Conservation (phyloP, 352 stramenopile genomes). For the Phytophthora gonapodyides region DNA sequence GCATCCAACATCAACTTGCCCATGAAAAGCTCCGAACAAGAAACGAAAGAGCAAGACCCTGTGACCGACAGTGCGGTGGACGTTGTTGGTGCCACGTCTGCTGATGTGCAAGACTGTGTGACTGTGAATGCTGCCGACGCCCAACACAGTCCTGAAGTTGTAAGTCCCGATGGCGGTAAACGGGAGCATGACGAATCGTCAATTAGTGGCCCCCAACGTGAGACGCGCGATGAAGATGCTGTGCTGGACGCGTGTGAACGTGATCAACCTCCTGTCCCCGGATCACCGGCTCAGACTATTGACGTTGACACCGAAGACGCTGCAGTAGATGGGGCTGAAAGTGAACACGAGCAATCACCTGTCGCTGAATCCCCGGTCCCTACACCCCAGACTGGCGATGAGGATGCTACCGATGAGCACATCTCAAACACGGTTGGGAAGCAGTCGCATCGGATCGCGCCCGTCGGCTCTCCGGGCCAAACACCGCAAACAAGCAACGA, state of each 20-base stretch:
- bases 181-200: constrained; percentile 1
- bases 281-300: background rate
- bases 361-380: constrained; percentile 3
- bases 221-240: constrained; percentile 1
- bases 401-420: constrained; percentile 11
- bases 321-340: background rate
- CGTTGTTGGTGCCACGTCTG: background rate
- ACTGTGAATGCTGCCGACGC: background rate
- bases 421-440: background rate
- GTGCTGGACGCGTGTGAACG: background rate
- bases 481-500: constrained; percentile 31
- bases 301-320: constrained; percentile 3
- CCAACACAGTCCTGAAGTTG: constrained; percentile 2
- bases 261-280: constrained; percentile 4
- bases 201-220: background rate
- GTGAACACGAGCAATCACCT: background rate
- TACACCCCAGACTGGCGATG: constrained; percentile 4
- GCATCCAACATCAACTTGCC: constrained; percentile 7
- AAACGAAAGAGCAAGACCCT: constrained; percentile 8
- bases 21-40: constrained; percentile 7
- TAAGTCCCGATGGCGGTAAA: constrained; percentile 4
- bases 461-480: constrained; percentile 20
- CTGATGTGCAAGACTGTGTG: background rate
- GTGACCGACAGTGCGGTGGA: background rate
- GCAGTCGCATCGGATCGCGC: background rate